A percentile compares a stretch with the other conserved stretches of the same genome.
Conservation (phyloP, 148 eudicot genomes). For the Silene latifolia region DNA sequence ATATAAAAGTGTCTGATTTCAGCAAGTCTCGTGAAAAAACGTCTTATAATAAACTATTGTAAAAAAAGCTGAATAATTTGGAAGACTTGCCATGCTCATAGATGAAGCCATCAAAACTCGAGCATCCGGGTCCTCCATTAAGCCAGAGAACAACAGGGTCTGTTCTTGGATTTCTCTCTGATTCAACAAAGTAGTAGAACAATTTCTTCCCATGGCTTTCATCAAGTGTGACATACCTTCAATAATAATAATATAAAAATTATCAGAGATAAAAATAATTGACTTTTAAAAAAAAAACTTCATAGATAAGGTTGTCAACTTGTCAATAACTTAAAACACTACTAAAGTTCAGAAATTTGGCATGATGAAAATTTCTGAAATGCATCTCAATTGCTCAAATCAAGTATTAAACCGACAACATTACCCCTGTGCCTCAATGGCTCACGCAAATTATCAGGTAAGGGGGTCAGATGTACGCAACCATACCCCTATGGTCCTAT, state of each 20-base stretch:
- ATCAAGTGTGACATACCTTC: conserved; percentile 78
- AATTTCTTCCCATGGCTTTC: conserved; percentile 69
- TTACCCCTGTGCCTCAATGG: no score
- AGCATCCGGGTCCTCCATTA: conserved; percentile 57
- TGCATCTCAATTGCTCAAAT: no score
- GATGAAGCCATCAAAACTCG: conserved; percentile 52
- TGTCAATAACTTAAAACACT: no score
- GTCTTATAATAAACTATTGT: neutral
- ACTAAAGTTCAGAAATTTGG: no score
- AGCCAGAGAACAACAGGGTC: conserved; percentile 58
- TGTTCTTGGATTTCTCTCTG: conserved; percentile 37
- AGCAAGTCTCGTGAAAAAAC: no score
- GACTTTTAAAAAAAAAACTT: neutral
- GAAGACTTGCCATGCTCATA: conserved; percentile 69
- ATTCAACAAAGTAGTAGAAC: conserved; percentile 58
- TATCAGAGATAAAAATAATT: neutral
- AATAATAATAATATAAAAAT: neutral
- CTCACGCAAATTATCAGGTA: no score
- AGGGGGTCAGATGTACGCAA: no score
- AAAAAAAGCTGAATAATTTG: no score
- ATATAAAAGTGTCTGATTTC: no score
- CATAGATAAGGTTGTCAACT: neutral
- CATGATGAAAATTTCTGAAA: no score
- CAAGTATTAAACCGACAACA: no score
- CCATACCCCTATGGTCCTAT: no score